phyloP scores from a whole-genome alignment of 345 rosid species.

The Ceriops zippeliana region DNA sequence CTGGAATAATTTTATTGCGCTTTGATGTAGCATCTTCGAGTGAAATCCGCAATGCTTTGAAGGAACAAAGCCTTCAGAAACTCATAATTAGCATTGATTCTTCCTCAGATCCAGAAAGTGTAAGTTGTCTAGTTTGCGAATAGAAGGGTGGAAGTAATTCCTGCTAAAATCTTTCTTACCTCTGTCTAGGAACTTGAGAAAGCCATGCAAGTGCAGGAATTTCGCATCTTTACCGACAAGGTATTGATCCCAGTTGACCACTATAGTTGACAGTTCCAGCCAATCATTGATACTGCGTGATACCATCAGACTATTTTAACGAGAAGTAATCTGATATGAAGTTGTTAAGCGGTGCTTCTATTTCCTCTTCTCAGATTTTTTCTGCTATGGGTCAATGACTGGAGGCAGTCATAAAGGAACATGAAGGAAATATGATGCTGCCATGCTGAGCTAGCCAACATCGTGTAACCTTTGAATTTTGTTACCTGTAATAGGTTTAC shows the following conservation, averaged over 20 bases:
- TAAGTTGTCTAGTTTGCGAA: constrained; percentile 25
- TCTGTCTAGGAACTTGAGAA: constrained; percentile 47
- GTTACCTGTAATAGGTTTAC: too few relatives aligned
- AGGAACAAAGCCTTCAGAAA: constrained; percentile 41
- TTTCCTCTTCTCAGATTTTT: constrained; percentile 33
- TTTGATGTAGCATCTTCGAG: constrained; percentile 45
- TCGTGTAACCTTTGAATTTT: too few relatives aligned
- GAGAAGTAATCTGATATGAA: background rate
- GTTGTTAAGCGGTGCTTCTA: background rate
- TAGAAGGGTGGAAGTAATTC: constrained; percentile 6
- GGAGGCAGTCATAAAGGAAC: background rate
- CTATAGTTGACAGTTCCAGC: background rate
- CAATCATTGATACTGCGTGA: background rate
- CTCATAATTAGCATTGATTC: constrained; percentile 37
- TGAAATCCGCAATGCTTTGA: constrained; percentile 45
- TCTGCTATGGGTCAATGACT: constrained; percentile 26
- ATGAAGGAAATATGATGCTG: background rate
- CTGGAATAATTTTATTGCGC: background rate
- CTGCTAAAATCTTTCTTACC: constrained; percentile 15
- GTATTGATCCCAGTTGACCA: constrained; percentile 20
- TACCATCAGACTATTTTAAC: background rate
- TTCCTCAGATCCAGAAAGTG: constrained; percentile 43
- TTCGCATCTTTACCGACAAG: constrained; percentile 49
- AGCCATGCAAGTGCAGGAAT: constrained; percentile 51
- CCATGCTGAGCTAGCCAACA: background rate